Percentiles rank a stretch among this genome's conserved stretches.
Evolutionary conservation across 163 green algal genomes (phyloP).

Genomic region (Scenedesmus sp.): DNA sequence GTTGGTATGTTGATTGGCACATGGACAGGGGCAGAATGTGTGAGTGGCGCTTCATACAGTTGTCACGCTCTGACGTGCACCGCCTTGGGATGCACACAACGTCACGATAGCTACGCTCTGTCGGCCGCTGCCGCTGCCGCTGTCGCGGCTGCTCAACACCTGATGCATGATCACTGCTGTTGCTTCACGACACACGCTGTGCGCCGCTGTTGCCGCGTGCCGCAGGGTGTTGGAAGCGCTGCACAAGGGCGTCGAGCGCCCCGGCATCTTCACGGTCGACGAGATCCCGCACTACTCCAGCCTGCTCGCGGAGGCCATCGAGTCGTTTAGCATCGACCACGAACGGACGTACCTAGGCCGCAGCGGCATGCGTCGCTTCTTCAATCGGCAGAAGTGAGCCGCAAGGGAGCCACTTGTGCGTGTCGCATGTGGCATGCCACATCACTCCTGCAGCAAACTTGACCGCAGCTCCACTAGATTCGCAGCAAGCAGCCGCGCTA

Average conservation of each 20-base stretch:
- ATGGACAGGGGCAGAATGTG: too few relatives aligned
- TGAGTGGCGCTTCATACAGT: too few relatives aligned
- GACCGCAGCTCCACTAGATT: too few relatives aligned
- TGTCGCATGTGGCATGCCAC: too few relatives aligned
- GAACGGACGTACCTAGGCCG: conserved; percentile 41
- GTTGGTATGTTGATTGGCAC: too few relatives aligned
- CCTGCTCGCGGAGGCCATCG: neutral
- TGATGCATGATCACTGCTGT: neutral
- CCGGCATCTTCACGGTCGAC: conserved; percentile 16
- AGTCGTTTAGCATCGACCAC: neutral
- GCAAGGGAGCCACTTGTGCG: too few relatives aligned
- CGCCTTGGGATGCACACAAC: too few relatives aligned
- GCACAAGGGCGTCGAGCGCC: neutral
- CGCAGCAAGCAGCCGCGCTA: too few relatives aligned
- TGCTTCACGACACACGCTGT: neutral
- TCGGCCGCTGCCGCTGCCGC: neutral
- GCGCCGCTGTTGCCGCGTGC: neutral
- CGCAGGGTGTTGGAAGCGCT: conserved; percentile 44
- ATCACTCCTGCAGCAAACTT: too few relatives aligned
- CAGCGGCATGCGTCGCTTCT: conserved; percentile 23
- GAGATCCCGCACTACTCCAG: neutral
- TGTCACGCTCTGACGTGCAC: too few relatives aligned
- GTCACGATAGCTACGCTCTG: too few relatives aligned
- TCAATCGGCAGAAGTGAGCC: conserved; percentile 23
- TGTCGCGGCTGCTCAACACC: neutral